phyloP scores from a whole-genome alignment of 2,329 filamentous ascomycete species.

The Ceratocystis cacaofunesta region DNA sequence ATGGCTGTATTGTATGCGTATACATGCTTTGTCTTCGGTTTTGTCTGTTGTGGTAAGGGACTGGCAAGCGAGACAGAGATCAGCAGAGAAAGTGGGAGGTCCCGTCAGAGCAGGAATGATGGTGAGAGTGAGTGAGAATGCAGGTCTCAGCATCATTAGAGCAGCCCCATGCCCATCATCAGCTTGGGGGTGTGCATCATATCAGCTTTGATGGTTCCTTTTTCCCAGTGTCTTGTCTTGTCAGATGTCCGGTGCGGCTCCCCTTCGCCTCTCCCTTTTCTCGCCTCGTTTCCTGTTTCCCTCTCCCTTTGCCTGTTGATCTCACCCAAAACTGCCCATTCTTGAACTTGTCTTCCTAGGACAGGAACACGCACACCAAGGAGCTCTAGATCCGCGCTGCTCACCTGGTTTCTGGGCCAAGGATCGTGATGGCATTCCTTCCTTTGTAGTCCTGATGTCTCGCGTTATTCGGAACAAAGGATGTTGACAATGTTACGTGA shows the following conservation, averaged over 20 bases:
- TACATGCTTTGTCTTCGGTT: neutral
- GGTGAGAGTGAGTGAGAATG: neutral
- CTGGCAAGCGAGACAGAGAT: neutral
- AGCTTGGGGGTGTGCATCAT: neutral
- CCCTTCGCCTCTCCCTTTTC: neutral
- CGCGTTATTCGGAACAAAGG: neutral
- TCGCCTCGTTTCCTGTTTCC: neutral
- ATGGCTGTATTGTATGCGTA: neutral
- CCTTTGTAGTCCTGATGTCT: neutral
- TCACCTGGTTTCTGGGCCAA: neutral
- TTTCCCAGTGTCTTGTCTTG: neutral
- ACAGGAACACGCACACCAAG: neutral
- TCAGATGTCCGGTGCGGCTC: neutral
- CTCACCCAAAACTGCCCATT: neutral
- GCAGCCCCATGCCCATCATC: neutral
- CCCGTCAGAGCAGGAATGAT: neutral
- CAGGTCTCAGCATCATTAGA: neutral
- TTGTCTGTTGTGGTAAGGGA: neutral
- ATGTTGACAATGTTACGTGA: neutral
- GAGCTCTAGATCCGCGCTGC: neutral
- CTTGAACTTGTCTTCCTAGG: neutral
- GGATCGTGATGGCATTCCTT: neutral
- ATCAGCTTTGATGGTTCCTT: neutral
- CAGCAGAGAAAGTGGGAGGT: neutral
- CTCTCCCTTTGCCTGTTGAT: neutral